Percentiles rank a stretch among this genome's conserved stretches.
Conservation (phyloP, 768 basidiomycete genomes). For the Xerocomellus chrysenteron region DNA sequence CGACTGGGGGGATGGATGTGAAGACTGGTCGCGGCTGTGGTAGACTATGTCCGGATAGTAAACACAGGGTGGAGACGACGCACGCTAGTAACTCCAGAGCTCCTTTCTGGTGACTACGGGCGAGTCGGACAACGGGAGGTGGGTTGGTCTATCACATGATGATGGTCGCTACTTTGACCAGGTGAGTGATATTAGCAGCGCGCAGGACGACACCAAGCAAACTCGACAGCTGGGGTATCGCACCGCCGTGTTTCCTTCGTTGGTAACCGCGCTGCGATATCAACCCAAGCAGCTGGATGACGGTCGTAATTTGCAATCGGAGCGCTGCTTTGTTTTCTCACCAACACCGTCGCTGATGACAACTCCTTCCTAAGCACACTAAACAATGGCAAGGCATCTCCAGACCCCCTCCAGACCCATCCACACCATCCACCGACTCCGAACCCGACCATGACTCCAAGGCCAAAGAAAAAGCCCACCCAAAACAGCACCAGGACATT, state of each 20-base stretch:
- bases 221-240: conserved; percentile 18
- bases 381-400: conserved; percentile 21
- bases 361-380: conserved; percentile 41
- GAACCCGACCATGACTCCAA: conserved; percentile 13
- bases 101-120: no score
- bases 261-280: conserved; percentile 20
- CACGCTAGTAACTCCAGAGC: no score
- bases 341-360: conserved; percentile 10
- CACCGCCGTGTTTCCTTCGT: conserved; percentile 18
- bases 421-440: not conserved
- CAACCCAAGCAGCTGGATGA: conserved; percentile 20
- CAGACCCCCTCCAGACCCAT: no score
- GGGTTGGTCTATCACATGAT: no score
- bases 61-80: no score
- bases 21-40: no score
- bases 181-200: conserved; percentile 6
- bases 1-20: no score
- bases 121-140: no score
- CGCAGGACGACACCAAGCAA: conserved; percentile 27
- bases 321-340: not conserved
- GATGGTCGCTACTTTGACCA: not conserved
- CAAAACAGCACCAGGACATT: no score
- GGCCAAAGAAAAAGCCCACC: conserved; percentile 4
- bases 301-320: conserved; percentile 32
- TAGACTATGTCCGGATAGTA: no score